Evolutionary conservation across 768 basidiomycete genomes (phyloP), one percentile per base, ranked within the genome.

Genomic region (Bullera alba): DNA sequence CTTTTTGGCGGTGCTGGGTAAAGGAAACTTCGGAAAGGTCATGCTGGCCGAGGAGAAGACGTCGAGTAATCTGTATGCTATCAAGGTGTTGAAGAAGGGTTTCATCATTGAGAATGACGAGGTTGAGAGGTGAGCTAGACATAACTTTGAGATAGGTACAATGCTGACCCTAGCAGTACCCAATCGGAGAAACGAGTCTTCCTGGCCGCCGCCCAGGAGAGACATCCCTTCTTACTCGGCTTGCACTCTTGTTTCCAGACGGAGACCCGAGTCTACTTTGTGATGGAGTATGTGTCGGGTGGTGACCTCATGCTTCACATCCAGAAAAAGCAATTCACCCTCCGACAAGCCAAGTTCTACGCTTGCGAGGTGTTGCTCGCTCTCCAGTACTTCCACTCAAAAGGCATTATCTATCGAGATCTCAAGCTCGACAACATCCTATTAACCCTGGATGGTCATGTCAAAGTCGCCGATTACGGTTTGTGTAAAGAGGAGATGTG

Each of bases 81-180:
- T 99, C 78, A 99, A 99, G 75, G 95, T 99, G n/a, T 71, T 99
- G 71, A 99, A 99, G 80, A 99, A 99, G 71, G 95, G 97, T 75
- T 97, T 99, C 69, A 97, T 99, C 72, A 97, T 99, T 63, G 95
- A 99, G 72, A 97, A 99, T 55, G 95, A 99, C 73, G 95, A 97
- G 77, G 91, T 99, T 2, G 95, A 97, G 75, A 95, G 91, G 93
- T 93, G 60, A 49, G 79, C 48, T 10, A 36, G 37, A 23, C 17
- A 12, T 21, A 21, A 39, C 37, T 39, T 12, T 21, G 19, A 7
- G 37, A 14, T 21, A 39, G 37, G n/a, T n/a, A 3, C 17, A 39
- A 22, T 45, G 12, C 36, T 51, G 36, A 45, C 37, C 37, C 15
- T 37, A 22, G 2, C 57, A 97, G 95, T 63, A 97, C 95, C 17